Conservation (phyloP, 2,329 filamentous ascomycete species). For the Calonectria hongkongensis region DNA sequence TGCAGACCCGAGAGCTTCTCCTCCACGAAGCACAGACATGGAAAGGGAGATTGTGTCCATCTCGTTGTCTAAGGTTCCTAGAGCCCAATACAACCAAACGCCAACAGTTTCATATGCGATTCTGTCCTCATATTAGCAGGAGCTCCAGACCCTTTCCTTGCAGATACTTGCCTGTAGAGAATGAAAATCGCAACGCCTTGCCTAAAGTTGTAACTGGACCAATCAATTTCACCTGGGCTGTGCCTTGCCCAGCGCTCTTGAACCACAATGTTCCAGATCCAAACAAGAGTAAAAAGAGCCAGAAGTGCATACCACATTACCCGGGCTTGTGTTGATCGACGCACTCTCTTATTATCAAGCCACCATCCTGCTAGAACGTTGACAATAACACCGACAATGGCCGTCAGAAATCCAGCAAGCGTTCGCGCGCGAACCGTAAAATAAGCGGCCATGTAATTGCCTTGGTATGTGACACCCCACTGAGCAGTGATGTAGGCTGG, state of each 20-base stretch:
- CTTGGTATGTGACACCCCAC: constrained; percentile 25
- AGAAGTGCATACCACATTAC: constrained; percentile 4
- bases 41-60: constrained; percentile 15
- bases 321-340: constrained; percentile 1
- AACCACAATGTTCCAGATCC: constrained; percentile 27
- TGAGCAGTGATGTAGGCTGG: constrained; percentile 22
- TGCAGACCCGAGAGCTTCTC: constrained; percentile 12
- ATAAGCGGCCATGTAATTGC: constrained; percentile 25
- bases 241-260: constrained; percentile 27
- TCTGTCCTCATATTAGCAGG: not conserved
- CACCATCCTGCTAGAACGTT: constrained; percentile 8
- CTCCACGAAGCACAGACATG: constrained; percentile 8
- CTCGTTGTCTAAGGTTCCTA: constrained; percentile 6
- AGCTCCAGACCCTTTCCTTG: too few relatives aligned
- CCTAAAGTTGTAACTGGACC: constrained; percentile 19
- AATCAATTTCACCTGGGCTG: constrained; percentile 19
- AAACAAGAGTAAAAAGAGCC: constrained; percentile 2
- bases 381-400: not conserved
- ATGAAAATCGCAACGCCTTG: constrained; percentile 19
- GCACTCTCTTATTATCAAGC: constrained; percentile 1
- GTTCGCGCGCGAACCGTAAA: constrained; percentile 23
- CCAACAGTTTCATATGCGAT: constrained; percentile 13
- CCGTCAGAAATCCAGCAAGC: constrained; percentile 7
- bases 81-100: constrained; percentile 10
- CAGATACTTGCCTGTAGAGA: not conserved